phyloP scores from a whole-genome alignment of 176 grass and related monocot genomes.

The Hsuehochloa calcarea region DNA sequence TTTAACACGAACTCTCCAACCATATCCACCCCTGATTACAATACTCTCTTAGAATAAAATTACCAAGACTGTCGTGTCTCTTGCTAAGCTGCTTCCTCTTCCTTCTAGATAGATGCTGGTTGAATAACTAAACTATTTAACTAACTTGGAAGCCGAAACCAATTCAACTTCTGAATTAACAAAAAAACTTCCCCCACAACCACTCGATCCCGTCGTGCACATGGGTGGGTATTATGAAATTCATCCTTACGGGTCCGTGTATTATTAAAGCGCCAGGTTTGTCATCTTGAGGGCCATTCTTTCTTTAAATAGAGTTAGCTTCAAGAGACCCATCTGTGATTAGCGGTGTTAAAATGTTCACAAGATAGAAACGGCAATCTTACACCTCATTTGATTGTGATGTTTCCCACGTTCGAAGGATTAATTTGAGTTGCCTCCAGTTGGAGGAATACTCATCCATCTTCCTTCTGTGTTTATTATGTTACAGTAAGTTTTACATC shows the following conservation, averaged over 20 bases:
- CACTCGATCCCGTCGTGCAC: constrained; percentile 3
- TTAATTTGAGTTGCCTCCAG: neutral
- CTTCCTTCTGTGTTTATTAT: neutral
- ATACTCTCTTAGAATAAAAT: no score
- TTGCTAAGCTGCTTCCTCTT: neutral
- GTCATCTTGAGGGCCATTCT: neutral
- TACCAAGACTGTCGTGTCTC: neutral
- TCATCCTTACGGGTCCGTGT: neutral
- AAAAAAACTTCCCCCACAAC: neutral
- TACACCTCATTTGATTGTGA: neutral
- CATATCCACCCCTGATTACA: no score
- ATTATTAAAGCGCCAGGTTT: neutral
- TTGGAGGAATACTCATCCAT: neutral
- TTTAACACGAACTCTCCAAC: no score
- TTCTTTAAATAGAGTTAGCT: neutral
- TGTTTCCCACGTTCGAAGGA: neutral
- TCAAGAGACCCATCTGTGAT: neutral
- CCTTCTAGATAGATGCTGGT: neutral
- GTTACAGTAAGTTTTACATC: neutral
- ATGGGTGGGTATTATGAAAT: neutral
- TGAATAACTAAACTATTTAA: neutral
- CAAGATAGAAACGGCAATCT: neutral
- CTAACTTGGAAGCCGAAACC: constrained; percentile 3
- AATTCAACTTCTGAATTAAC: constrained; percentile 19
- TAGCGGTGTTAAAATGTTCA: neutral